phyloP scores from a whole-genome alignment of 1,284 basidiomycete species.

The Phlebopus sp. region DNA sequence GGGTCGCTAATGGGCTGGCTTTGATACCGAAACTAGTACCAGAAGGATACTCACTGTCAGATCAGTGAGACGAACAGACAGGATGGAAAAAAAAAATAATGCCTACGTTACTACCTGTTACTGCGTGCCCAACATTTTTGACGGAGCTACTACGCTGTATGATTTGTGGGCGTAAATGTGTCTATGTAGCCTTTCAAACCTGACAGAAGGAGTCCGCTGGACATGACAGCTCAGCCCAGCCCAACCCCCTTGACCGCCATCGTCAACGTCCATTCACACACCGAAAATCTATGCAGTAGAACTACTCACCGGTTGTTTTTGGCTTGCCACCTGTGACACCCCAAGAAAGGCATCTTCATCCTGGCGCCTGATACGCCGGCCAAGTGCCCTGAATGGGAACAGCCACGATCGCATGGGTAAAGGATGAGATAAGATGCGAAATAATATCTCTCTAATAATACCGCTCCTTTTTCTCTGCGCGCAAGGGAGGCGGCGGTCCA shows the following conservation, averaged over 20 bases:
- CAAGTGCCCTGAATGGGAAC: background rate
- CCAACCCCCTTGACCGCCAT: background rate
- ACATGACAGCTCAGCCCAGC: no score
- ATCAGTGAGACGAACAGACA: background rate
- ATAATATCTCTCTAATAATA: constrained; percentile 8
- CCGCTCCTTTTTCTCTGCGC: background rate
- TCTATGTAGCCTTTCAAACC: no score
- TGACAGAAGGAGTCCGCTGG: no score
- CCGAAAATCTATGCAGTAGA: background rate
- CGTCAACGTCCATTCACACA: background rate
- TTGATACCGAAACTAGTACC: background rate
- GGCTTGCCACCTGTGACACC: background rate
- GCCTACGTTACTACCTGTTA: no score
- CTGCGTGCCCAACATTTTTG: background rate
- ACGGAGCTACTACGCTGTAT: background rate
- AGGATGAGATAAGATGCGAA: constrained; percentile 12
- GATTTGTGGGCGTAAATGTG: no score
- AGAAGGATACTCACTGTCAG: no score
- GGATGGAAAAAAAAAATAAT: background rate
- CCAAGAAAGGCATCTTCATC: constrained; percentile 8
- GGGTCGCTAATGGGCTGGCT: background rate
- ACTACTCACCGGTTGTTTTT: background rate
- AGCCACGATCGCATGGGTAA: constrained; percentile 15
- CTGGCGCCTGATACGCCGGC: constrained; percentile 23
- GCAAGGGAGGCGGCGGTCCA: no score